Base-by-base conservation (phyloP, 805 yeast species). In the Spathaspora sp. region DNA sequence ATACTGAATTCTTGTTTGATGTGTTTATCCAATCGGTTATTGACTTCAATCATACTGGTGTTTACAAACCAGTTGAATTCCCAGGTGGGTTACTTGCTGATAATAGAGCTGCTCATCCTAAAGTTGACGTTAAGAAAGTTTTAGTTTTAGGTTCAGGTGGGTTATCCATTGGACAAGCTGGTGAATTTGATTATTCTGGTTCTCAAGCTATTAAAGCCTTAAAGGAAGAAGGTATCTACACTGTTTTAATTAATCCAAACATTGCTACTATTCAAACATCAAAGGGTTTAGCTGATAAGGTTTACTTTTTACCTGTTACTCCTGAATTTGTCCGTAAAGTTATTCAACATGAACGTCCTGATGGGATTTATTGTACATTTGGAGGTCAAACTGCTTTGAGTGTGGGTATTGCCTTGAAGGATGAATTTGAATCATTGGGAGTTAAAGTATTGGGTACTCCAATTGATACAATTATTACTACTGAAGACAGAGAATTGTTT, bases 261-360 rank as follows among this genome's bases (percentile, higher is more conserved):
- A 94, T 94, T 68, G 99, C 99, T 49, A 94, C 99, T 32, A 94
- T 92, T 63, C 99, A 94, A 77, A 94, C 99, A 18, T 93, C 98
- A 35, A 87, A 92, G 75, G 98, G 97, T 67, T 76, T 94, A 60
- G 99, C 99, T 53, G 99, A 94, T 70, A 93, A 94, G 75, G 97
- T 94, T 46, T 94, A 94, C 75, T 94, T 92, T 76, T 77, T 94
- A 65, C 99, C 99, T n/a, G 99, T 94, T 46, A 94, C 88, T 57
- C 85, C 98, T 16, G 99, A 94, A 57, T 94, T 92, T 63, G 97
- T 94, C 52, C 83, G 98, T 63, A 92, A 94, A 68, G 97, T 94
- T 60, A 94, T 94, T 66, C 78, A 88, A 68, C 87, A 89, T 70
- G 99, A 94, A 76, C 86, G 89, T 61, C 99, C 99, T 28, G 99